Evolutionary conservation across 2,329 filamentous ascomycete genomes (phyloP).

Genomic region (Amauroascus niger): DNA sequence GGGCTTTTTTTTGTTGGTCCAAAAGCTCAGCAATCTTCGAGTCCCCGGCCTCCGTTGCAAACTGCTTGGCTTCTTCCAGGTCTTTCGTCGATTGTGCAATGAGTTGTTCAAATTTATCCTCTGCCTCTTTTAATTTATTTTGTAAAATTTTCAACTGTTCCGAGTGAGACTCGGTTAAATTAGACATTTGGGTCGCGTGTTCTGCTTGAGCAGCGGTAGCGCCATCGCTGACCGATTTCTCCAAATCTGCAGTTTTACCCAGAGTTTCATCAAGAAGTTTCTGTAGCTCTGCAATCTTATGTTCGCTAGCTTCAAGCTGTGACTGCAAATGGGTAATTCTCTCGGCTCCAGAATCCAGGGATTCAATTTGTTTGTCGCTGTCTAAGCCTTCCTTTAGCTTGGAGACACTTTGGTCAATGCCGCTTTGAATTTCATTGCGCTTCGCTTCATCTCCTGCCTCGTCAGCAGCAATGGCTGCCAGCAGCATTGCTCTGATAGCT

Average conservation of each 20-base stretch:
- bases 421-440: slow-evolving; percentile 19
- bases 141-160: slow-evolving; percentile 22
- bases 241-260: slow-evolving; percentile 13
- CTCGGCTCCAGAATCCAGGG: slow-evolving; percentile 13
- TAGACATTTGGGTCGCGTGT: slow-evolving; percentile 16
- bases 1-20: slow-evolving; percentile 31
- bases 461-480: slow-evolving; percentile 24
- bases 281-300: slow-evolving; percentile 17
- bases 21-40: slow-evolving; percentile 28
- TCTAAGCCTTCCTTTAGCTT: slow-evolving; percentile 22
- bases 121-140: slow-evolving; percentile 30
- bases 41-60: slow-evolving; percentile 30
- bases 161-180: slow-evolving; percentile 14
- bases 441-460: slow-evolving; percentile 21
- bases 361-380: slow-evolving; percentile 13
- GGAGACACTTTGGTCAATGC: slow-evolving; percentile 19
- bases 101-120: slow-evolving; percentile 29
- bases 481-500: slow-evolving; percentile 23
- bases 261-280: slow-evolving; percentile 14
- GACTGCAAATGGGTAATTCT: slow-evolving; percentile 16
- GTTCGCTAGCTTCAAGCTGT: slow-evolving; percentile 18
- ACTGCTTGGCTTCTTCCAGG: slow-evolving; percentile 32
- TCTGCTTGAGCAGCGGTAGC: slow-evolving; percentile 13
- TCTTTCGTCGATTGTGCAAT: slow-evolving; percentile 31
- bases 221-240: slow-evolving; percentile 12